Conservation (phyloP, 305 asterid genomes). For the Withania somnifera region DNA sequence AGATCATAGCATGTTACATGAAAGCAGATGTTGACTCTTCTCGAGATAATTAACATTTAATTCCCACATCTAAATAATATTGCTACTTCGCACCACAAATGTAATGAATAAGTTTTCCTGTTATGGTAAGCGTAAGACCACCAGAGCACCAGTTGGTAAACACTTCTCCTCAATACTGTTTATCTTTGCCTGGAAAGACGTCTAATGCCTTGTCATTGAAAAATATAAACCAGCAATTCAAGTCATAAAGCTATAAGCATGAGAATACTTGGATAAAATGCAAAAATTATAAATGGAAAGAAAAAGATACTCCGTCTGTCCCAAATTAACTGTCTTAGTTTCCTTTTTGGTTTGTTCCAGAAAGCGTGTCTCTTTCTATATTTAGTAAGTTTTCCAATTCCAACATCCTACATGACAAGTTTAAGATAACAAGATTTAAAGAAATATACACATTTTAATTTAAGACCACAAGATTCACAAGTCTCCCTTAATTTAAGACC, state of each 20-base stretch:
- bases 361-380: no score
- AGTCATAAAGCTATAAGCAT: background rate
- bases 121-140: background rate
- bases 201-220: background rate
- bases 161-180: background rate
- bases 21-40: background rate
- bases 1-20: no score
- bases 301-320: no score
- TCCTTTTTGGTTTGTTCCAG: no score
- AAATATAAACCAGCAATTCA: background rate
- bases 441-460: no score
- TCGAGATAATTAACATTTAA: background rate
- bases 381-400: no score
- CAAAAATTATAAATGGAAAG: background rate
- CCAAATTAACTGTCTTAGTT: no score
- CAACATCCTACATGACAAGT: no score
- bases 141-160: background rate
- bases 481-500: no score
- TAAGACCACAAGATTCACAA: no score
- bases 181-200: background rate
- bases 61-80: background rate
- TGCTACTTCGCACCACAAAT: background rate
- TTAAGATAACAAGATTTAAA: no score
- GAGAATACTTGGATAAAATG: background rate
- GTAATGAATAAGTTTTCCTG: background rate